These are phyloP conservation scores for Ganoderma multipileum DNA, from an alignment of 1,284 basidiomycete genomes.

Conservation along the genomic window DNA sequence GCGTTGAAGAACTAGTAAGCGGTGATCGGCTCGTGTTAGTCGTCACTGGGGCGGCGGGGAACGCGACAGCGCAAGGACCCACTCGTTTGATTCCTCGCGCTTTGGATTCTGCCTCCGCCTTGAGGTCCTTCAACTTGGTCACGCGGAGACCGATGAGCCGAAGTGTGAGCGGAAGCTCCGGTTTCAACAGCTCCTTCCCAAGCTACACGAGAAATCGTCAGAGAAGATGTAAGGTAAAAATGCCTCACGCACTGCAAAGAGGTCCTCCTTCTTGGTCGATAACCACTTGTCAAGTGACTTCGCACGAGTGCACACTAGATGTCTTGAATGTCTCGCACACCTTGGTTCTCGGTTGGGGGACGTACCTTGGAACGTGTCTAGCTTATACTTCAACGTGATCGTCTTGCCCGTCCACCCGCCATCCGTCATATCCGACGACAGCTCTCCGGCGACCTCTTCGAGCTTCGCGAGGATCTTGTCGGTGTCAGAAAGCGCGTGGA, in stretches of 20 bases:
- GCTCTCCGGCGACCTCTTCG: slow-evolving; percentile 78
- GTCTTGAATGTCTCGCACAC: neutral
- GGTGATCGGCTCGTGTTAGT: neutral
- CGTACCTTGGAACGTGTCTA: slow-evolving; percentile 79
- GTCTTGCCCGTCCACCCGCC: slow-evolving; percentile 80
- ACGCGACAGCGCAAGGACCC: slow-evolving; percentile 37
- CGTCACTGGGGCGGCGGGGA: neutral
- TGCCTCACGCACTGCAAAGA: slow-evolving; percentile 66
- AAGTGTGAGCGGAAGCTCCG: slow-evolving; percentile 79
- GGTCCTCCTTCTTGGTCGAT: slow-evolving; percentile 74
- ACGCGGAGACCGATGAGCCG: slow-evolving; percentile 85
- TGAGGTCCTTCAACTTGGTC: slow-evolving; percentile 85
- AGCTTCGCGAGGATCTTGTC: slow-evolving; percentile 78
- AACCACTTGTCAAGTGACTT: slow-evolving; percentile 81
- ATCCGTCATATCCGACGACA: slow-evolving; percentile 78
- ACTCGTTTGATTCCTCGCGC: slow-evolving; percentile 71
- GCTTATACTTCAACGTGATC: slow-evolving; percentile 82
- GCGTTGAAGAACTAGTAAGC: slow-evolving; percentile 62
- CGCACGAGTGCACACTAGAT: slow-evolving; percentile 80
- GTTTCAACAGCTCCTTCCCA: slow-evolving; percentile 82
- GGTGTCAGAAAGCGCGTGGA: slow-evolving; percentile 68
- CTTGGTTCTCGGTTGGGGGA: neutral
- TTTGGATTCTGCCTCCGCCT: slow-evolving; percentile 49
- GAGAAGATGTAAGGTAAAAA: neutral
- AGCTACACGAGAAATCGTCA: slow-evolving; percentile 49